Percentiles rank a stretch among this genome's conserved stretches.
phyloP scores from a whole-genome alignment of 345 rosid genomes.

The Arabidopsis thaliana region TAIR10.1 NC_003074.8:82001-82500 shows the following conservation, averaged over 20 bases:
- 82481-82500: not conserved
- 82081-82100: not conserved
- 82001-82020: not conserved
- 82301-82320: not conserved
- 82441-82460: not conserved
- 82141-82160: not conserved
- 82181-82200: not conserved
- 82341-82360: not conserved
- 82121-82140: not conserved
- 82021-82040: not conserved
- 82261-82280: conserved; percentile 8
- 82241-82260: not conserved
- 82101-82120: not conserved
- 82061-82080: not conserved
- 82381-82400: not conserved
- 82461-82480: conserved; percentile 5
- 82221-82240: too few relatives aligned
- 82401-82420: not conserved
- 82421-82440: not conserved
- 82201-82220: not conserved
- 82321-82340: not conserved
- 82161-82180: not conserved
- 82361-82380: not conserved
- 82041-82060: not conserved
- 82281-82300: not conserved